These are phyloP conservation scores for Aspergillus sp. DNA, from an alignment of 2,329 filamentous ascomycete genomes.

Conservation along the genomic window DNA sequence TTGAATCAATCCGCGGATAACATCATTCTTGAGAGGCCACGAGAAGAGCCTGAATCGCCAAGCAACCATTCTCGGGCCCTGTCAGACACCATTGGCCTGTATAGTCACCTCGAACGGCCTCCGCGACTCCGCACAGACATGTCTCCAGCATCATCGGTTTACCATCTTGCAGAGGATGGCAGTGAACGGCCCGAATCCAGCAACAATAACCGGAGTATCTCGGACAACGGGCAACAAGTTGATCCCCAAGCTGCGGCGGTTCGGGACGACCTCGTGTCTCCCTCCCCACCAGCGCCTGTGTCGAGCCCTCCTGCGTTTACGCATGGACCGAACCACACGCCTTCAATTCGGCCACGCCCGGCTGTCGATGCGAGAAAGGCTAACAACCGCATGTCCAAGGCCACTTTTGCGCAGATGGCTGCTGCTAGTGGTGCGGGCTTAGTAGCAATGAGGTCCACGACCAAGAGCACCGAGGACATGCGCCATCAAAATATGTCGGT, in stretches of 20 bases:
- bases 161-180: slow-evolving; percentile 23
- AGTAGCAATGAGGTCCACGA: neutral
- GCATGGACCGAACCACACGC: slow-evolving; percentile 65
- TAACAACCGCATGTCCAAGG: slow-evolving; percentile 74
- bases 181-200: slow-evolving; percentile 16
- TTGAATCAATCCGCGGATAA: slow-evolving; percentile 33
- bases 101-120: slow-evolving; percentile 6
- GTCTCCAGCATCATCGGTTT: slow-evolving; percentile 33
- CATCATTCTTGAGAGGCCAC: slow-evolving; percentile 23
- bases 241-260: slow-evolving; percentile 22
- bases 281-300: slow-evolving; percentile 68
- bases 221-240: slow-evolving; percentile 23
- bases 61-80: slow-evolving; percentile 23
- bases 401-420: slow-evolving; percentile 72
- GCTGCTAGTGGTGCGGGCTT: slow-evolving; percentile 44
- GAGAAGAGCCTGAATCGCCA: slow-evolving; percentile 13
- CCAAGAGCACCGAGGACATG: neutral
- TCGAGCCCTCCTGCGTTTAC: slow-evolving; percentile 70
- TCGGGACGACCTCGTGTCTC: slow-evolving; percentile 33
- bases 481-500: neutral
- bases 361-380: slow-evolving; percentile 72
- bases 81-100: slow-evolving; percentile 27
- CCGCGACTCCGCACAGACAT: slow-evolving; percentile 15
- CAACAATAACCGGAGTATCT: slow-evolving; percentile 33
- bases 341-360: slow-evolving; percentile 62